These are phyloP conservation scores for Crucibulum laeve DNA, from an alignment of 768 basidiomycete species.

Conservation along the genomic window DNA sequence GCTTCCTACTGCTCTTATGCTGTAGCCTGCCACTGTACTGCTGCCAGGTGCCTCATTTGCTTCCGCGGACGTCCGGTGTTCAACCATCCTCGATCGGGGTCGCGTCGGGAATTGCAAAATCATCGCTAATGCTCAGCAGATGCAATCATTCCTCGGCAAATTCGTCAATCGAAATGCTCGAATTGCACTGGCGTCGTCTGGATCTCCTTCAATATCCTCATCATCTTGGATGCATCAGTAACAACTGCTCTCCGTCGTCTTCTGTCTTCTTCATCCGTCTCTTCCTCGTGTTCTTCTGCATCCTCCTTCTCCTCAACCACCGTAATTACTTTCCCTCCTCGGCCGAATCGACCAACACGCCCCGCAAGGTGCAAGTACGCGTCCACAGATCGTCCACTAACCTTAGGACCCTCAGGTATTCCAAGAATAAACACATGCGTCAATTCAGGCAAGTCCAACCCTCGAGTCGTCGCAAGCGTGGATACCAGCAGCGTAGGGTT, in stretches of 20 bases:
- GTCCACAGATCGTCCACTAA: constrained; percentile 42
- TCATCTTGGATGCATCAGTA: constrained; percentile 35
- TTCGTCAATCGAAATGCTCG: constrained; percentile 45
- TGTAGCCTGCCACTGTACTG: no score
- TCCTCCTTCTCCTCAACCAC: constrained; percentile 42
- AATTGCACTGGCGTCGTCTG: constrained; percentile 41
- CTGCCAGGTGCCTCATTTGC: no score
- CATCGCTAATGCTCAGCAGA: no score
- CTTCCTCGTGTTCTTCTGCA: constrained; percentile 18
- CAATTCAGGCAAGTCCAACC: constrained; percentile 67
- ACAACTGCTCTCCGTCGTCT: constrained; percentile 10
- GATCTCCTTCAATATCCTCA: constrained; percentile 38
- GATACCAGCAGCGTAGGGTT: constrained; percentile 64
- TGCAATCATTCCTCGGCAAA: no score
- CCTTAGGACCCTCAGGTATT: constrained; percentile 40
- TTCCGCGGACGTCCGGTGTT: no score
- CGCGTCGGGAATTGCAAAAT: no score
- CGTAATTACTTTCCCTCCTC: constrained; percentile 61
- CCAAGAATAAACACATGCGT: constrained; percentile 76
- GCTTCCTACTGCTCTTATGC: no score
- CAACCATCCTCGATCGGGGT: no score
- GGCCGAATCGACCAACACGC: constrained; percentile 70
- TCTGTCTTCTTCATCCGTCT: constrained; percentile 9
- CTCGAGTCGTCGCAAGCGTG: constrained; percentile 67
- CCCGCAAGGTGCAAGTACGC: constrained; percentile 70